Base-by-base conservation (phyloP, 1,284 basidiomycete genomes). In the Boletellus deceptivus region DNA sequence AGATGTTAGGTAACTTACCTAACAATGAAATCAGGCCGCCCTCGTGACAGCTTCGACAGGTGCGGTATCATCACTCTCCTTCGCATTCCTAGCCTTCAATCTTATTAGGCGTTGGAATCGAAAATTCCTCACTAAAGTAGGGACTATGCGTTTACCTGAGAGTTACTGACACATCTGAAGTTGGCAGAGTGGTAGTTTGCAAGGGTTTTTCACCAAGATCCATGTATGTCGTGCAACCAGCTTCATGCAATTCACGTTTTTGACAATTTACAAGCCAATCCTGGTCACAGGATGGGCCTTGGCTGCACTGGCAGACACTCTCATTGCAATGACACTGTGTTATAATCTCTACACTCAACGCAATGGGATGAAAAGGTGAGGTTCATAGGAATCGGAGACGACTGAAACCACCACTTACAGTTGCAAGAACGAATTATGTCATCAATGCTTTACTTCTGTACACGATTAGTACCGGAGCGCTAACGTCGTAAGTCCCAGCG, bases 171-270 rank as follows among this genome's bases (percentile, higher is more conserved):
- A 22, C 25, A 3, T 27, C 3, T 11, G 22, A 25, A 41, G 55
- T 20, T 20, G 55, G 36, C 22, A 18, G 13, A 46, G 43, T 18
- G 1, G 22, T 5, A 8, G 9, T 9, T 24, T 49, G 1, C 3
- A n/a, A 4, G n/a, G 33, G 18, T 56, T 51, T 24, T 24, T 55
- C 17, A 10, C 13, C 43, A 43, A 38, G 14, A 27, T 55, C 22
- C 39, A 43, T 16, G 55, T 55, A 33, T 9, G 51, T 9, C 22
- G 16, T 34, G n/a, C 20, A n/a, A 14, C 10, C 3, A 6, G 6
- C 14, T 3, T 10, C 10, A 13, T 8, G 10, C 22, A 27, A 42
- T 22, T 20, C 41, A 17, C 3, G 7, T 31, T 43, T 53, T 41
- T 43, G n/a, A n/a, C n/a, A n/a, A n/a, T n/a, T n/a, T n/a, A n/a